phyloP scores from a whole-genome alignment of 1,284 basidiomycete species.

The Leccinum fallax region DNA sequence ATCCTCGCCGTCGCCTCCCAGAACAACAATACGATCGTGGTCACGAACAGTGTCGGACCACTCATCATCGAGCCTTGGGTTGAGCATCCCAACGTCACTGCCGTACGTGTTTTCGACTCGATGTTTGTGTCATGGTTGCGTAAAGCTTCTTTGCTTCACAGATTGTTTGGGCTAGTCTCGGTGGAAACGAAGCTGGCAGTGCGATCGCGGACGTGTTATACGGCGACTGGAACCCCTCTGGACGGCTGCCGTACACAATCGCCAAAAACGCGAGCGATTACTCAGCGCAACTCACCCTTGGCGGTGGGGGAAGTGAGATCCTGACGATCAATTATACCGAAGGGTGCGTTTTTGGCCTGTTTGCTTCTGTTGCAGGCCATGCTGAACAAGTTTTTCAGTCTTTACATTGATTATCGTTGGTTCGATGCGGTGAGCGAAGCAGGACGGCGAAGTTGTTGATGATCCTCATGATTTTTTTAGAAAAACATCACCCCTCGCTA shows the following conservation, averaged over 20 bases:
- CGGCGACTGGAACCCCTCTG: constrained; percentile 55
- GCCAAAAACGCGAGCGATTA: constrained; percentile 44
- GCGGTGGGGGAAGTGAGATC: constrained; percentile 28
- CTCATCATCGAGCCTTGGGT: constrained; percentile 55
- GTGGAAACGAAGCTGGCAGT: constrained; percentile 62
- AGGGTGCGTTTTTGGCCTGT: constrained; percentile 34
- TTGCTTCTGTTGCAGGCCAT: not conserved
- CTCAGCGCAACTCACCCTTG: constrained; percentile 36
- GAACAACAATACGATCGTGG: constrained; percentile 59
- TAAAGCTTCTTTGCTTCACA: constrained; percentile 3
- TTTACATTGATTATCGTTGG: constrained; percentile 62
- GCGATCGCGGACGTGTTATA: constrained; percentile 46
- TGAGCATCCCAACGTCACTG: constrained; percentile 55
- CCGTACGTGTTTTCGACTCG: constrained; percentile 24
- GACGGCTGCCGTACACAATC: constrained; percentile 60
- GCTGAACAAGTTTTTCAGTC: constrained; percentile 28
- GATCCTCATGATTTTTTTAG: constrained; percentile 10
- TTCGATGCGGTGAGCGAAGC: constrained; percentile 42
- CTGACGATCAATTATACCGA: constrained; percentile 41
- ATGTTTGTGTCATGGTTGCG: not conserved
- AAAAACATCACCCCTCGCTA: constrained; percentile 56
- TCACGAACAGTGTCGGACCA: constrained; percentile 57
- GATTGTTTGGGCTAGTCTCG: constrained; percentile 52
- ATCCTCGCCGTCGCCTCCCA: constrained; percentile 37
- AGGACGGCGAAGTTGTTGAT: not conserved